These are phyloP conservation scores for Phalaenopsis aphrodite DNA, from an alignment of 106 monocot genomes.

Conservation along the genomic window DNA sequence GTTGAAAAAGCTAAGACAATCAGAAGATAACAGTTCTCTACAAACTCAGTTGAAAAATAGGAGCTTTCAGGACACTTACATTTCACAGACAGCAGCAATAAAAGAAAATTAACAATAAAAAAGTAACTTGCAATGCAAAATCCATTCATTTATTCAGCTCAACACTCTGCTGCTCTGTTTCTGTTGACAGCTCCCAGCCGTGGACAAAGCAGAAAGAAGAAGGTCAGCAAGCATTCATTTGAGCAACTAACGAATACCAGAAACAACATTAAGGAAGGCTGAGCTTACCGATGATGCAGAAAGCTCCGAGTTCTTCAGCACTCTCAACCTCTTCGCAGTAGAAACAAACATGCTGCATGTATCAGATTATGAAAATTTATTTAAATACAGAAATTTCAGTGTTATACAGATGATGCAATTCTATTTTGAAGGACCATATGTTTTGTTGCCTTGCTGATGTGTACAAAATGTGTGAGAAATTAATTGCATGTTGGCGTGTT, in stretches of 20 bases:
- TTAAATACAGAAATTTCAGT: neutral
- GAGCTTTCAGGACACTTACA: neutral
- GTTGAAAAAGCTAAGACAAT: too few relatives aligned
- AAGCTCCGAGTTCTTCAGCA: slow-evolving; percentile 69
- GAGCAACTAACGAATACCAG: neutral
- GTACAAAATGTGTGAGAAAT: too few relatives aligned
- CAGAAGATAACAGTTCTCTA: neutral
- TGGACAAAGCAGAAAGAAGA: neutral
- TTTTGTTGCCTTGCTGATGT: too few relatives aligned
- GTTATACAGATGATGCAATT: too few relatives aligned
- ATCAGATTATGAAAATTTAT: neutral
- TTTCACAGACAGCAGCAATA: neutral
- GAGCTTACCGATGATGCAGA: slow-evolving; percentile 34
- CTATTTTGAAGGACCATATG: too few relatives aligned
- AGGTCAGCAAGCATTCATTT: neutral
- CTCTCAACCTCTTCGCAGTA: slow-evolving; percentile 61
- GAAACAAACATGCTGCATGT: slow-evolving; percentile 69
- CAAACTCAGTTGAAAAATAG: neutral
- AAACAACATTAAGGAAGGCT: neutral
- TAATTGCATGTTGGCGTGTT: too few relatives aligned
- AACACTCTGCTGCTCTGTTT: slow-evolving; percentile 25
- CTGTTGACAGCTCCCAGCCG: slow-evolving; percentile 27
- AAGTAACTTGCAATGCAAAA: neutral
- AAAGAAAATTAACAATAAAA: neutral
- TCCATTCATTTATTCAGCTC: slow-evolving; percentile 3